A percentile compares a stretch with the other conserved stretches of the same genome.
phyloP scores from a whole-genome alignment of 345 rosid species.

The Citrus sp. region DNA sequence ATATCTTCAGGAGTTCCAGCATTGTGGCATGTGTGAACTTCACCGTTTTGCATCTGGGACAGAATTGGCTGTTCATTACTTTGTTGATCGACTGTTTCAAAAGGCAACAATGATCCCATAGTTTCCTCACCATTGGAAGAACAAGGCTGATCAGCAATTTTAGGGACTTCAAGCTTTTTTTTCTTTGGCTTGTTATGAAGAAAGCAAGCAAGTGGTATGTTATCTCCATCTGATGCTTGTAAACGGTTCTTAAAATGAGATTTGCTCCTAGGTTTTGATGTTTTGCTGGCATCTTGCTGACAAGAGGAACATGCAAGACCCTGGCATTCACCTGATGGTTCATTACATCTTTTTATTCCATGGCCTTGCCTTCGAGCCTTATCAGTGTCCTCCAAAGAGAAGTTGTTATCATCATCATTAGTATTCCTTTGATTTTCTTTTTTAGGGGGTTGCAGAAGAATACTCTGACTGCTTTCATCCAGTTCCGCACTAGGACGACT shows the following conservation, averaged over 20 bases:
- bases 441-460: constrained; percentile 1
- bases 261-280: not conserved
- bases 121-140: not conserved
- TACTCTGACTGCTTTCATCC: constrained; percentile 6
- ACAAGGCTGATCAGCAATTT: not conserved
- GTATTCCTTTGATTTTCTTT: not conserved
- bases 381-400: not conserved
- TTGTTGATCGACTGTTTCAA: not conserved
- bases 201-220: constrained; percentile 22
- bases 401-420: not conserved
- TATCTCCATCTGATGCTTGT: constrained; percentile 16
- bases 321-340: not conserved
- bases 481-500: not conserved
- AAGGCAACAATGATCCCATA: not conserved
- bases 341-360: constrained; percentile 9
- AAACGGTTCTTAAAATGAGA: constrained; percentile 3
- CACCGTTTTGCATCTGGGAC: not conserved
- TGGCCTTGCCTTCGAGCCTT: not conserved
- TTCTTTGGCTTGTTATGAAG: constrained; percentile 17
- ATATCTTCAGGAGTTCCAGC: not conserved
- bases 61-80: not conserved
- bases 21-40: not conserved
- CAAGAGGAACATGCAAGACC: not conserved
- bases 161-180: constrained; percentile 11
- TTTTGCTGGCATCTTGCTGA: not conserved